These are phyloP conservation scores for Wickerhamomyces sp. DNA, from an alignment of 1,139 yeast genomes.

Conservation along the genomic window DNA sequence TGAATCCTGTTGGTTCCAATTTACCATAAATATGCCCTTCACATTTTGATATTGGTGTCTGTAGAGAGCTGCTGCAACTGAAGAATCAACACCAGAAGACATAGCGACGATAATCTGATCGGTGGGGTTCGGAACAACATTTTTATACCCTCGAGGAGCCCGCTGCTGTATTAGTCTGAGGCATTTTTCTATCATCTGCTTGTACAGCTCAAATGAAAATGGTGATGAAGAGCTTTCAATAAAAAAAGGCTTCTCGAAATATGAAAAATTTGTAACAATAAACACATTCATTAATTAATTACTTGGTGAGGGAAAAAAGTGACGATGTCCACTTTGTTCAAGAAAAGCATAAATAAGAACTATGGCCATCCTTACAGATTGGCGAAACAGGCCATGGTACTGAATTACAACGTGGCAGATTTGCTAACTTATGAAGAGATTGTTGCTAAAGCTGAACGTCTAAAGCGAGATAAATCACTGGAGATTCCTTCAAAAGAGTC, in stretches of 20 bases:
- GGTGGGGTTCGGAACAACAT: conserved; percentile 38
- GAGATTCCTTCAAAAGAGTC: conserved; percentile 1
- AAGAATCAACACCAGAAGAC: conserved; percentile 97
- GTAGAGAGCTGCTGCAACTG: conserved; percentile 78
- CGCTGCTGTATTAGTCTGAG: neutral
- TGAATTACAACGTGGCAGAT: neutral
- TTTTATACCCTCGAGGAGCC: conserved; percentile 29
- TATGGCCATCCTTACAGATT: neutral
- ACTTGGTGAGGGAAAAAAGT: no score
- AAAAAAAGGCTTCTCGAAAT: neutral
- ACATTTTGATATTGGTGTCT: conserved; percentile 45
- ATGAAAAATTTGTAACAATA: no score
- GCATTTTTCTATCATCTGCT: neutral
- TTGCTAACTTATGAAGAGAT: neutral
- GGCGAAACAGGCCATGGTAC: neutral
- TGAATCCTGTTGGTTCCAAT: conserved; percentile 59
- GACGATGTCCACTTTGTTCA: neutral
- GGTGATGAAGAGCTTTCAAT: no score
- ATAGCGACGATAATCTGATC: conserved; percentile 80
- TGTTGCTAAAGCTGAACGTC: neutral
- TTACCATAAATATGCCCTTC: conserved; percentile 85
- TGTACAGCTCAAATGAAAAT: no score
- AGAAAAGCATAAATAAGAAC: no score
- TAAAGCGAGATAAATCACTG: neutral
- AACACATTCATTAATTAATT: no score